Base-by-base conservation (phyloP, 78 protist genomes). In the Trichosphaerium sp. region DNA sequence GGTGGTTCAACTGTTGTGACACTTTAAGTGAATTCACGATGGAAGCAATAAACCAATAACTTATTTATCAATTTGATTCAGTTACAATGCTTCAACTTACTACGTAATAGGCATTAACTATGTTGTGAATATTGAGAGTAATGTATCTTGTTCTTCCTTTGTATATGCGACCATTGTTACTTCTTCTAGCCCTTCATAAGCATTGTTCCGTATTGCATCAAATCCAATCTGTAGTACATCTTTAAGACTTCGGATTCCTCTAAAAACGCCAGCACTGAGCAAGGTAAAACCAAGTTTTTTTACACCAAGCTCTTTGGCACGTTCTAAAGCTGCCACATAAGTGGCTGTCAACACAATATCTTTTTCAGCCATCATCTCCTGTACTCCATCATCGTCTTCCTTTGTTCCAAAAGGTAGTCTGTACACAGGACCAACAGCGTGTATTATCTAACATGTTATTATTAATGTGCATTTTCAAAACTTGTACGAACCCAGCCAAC, bases 401-500 rank as follows among this genome's bases (percentile, higher is more conserved):
- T 14, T 21, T 56, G n/a, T 34, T 21, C 14, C 54, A 56, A 18
- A 14, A 34, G 61, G 61, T 14, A 18, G n/a, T 21, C 61, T 12
- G 61, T 56, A 56, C 61, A 56, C 61, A 56, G 61, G 61, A n/a
- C 61, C 61, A 26, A 56, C 61, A 34, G 61, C 61, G 61, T 56
- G 61, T 28, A 56, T 56, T 26, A 56, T 56, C n/a, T n/a, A n/a
- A n/a, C n/a, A n/a, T n/a, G n/a, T n/a, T n/a, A n/a, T n/a, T n/a
- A n/a, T n/a, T n/a, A n/a, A n/a, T n/a, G n/a, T n/a, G n/a, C n/a
- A n/a, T n/a, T n/a, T n/a, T n/a, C n/a, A n/a, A n/a, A n/a, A n/a
- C n/a, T n/a, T n/a, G n/a, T n/a, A n/a, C n/a, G n/a, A n/a, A n/a
- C n/a, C 52, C 32, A 56, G 54, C 14, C 18, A 26, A 56, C 61